Evolutionary conservation across 345 rosid genomes (phyloP).

Genomic region (Brassica juncea): DNA sequence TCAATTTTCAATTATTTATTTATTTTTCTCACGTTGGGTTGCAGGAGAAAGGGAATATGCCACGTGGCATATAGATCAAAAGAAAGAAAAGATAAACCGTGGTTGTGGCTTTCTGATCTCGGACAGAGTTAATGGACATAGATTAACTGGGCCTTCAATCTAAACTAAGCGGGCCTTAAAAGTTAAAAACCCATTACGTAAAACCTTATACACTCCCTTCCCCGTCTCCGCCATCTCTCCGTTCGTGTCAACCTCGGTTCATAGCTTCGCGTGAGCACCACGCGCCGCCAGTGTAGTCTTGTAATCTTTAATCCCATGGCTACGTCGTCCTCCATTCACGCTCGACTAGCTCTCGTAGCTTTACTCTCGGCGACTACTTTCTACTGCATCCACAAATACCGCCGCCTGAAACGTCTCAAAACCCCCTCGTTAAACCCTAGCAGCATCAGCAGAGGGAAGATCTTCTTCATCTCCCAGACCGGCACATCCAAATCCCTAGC

Average conservation of each 20-base stretch:
- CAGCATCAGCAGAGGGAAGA: constrained; percentile 47
- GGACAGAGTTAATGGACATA: neutral
- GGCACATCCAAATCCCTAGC: constrained; percentile 82
- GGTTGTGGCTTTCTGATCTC: neutral
- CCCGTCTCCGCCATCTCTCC: constrained; percentile 9
- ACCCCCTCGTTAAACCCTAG: constrained; percentile 43
- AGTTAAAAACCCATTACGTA: constrained; percentile 9
- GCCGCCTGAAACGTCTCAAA: constrained; percentile 57
- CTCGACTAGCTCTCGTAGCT: constrained; percentile 71
- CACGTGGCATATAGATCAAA: neutral
- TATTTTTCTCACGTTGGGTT: no score
- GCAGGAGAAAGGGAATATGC: neutral
- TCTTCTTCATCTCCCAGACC: constrained; percentile 78
- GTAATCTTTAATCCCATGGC: constrained; percentile 4
- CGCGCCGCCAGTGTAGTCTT: constrained; percentile 34
- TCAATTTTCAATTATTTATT: no score
- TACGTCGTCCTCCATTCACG: constrained; percentile 50
- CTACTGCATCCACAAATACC: constrained; percentile 80
- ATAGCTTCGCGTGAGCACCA: constrained; percentile 18
- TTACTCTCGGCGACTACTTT: constrained; percentile 80
- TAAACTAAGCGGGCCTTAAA: neutral
- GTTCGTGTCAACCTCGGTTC: neutral
- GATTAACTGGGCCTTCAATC: neutral
- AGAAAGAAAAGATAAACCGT: neutral
- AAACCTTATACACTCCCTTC: constrained; percentile 10